phyloP scores from a whole-genome alignment of 2,329 filamentous ascomycete species.

The Akanthomyces lecanii region DNA sequence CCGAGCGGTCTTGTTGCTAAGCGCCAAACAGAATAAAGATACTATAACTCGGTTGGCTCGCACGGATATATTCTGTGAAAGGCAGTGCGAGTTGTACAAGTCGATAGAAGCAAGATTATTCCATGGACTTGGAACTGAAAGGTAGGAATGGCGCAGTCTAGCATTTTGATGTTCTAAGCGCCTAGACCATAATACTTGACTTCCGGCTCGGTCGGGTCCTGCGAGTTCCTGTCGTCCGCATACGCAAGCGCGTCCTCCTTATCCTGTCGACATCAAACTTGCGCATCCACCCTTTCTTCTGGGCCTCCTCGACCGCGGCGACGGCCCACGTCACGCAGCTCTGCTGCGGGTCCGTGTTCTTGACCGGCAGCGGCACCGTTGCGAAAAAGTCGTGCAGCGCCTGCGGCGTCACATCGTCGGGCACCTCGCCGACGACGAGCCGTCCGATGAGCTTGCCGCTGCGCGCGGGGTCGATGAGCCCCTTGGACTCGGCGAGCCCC shows the following conservation, averaged over 20 bases:
- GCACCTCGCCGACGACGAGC: background rate
- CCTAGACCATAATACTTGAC: background rate
- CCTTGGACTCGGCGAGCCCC: too few relatives aligned
- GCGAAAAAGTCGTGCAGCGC: background rate
- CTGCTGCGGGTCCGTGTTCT: background rate
- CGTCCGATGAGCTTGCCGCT: background rate
- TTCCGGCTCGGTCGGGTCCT: background rate
- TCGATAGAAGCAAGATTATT: too few relatives aligned
- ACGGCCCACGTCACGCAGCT: background rate
- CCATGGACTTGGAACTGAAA: too few relatives aligned
- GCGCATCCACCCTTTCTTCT: background rate
- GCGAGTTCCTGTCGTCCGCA: background rate
- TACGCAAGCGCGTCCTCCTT: background rate
- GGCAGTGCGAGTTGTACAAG: too few relatives aligned
- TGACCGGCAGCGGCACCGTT: background rate
- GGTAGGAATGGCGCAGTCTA: too few relatives aligned
- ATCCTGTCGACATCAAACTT: background rate
- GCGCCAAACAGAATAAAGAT: too few relatives aligned
- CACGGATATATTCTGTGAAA: too few relatives aligned
- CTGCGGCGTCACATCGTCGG: background rate
- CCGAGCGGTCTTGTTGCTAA: too few relatives aligned
- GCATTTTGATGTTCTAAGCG: too few relatives aligned
- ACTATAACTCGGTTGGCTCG: too few relatives aligned
- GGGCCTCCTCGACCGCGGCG: background rate
- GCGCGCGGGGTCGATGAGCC: background rate